phyloP scores from a whole-genome alignment of 495 filamentous ascomycete genomes.

The Tuber calosporum region DNA sequence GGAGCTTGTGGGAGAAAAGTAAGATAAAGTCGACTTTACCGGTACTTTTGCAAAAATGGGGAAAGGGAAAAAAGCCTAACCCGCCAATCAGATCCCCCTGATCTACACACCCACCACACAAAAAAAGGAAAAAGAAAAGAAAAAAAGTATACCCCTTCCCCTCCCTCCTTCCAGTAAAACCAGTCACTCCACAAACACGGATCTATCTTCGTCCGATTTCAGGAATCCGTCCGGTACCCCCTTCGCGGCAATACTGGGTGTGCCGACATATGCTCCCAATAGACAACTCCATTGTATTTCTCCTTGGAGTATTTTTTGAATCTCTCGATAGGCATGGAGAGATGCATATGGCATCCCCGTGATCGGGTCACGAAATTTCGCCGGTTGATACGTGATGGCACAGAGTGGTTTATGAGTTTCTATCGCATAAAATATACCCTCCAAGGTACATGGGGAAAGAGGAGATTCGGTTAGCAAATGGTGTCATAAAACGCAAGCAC shows the following conservation, averaged over 20 bases:
- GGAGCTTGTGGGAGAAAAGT: neutral
- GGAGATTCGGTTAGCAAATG: neutral
- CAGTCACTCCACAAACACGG: neutral
- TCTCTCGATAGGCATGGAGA: constrained; percentile 64
- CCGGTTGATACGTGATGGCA: constrained; percentile 71
- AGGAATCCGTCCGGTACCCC: constrained; percentile 42
- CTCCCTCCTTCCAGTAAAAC: neutral
- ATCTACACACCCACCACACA: constrained; percentile 4
- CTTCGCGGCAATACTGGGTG: constrained; percentile 39
- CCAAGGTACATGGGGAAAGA: neutral
- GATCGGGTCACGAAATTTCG: constrained; percentile 66
- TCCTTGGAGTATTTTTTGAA: constrained; percentile 57
- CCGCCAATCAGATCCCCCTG: constrained; percentile 1
- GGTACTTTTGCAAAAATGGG: neutral
- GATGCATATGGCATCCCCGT: constrained; percentile 72
- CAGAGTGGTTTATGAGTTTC: constrained; percentile 56
- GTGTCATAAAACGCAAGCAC: neutral
- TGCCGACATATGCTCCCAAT: constrained; percentile 67
- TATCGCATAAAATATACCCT: constrained; percentile 31
- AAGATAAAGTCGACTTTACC: constrained; percentile 5
- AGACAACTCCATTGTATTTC: constrained; percentile 69
- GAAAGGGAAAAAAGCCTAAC: neutral
- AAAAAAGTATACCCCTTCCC: neutral
- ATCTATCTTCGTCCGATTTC: constrained; percentile 23
- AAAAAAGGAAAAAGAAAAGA: neutral